Evolutionary conservation across 2,329 filamentous ascomycete species (phyloP), one percentile per base, ranked within the genome.

Genomic region (Tolypocladium amazonense): DNA sequence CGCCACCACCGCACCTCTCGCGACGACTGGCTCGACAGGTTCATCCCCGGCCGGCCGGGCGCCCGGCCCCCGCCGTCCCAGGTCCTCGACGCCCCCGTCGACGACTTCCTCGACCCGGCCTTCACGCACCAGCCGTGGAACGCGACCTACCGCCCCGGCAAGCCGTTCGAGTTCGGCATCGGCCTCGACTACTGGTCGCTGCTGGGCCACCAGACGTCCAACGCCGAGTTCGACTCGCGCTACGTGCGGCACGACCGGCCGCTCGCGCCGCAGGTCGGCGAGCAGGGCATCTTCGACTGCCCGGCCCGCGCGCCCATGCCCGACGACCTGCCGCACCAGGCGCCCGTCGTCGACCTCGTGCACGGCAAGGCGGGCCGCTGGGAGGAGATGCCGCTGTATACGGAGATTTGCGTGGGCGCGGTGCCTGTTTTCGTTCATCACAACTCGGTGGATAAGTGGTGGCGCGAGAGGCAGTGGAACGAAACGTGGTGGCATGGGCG

Each of bases 381-480:
- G 69, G 64, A 65, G 20, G 57, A 61, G 55, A 57, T 70, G 47
- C 64, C 67, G 20, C 61, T 71, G 11, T 70, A 68, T 61, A 67
- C 64, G 25, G 68, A 71, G 45, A 61, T 70, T 1, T 71, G 68
- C 58, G 59, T 66, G 15, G 68, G 66, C 38, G 61, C 64, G 7
- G 65, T 69, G 12, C 69, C 69, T 23, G 67, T 66, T 58, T 67
- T 70, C 59, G 65, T 70, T 3, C 68, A 70, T 27, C 69, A 71
- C 61, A 69, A 68, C 62, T 65, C 63, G 38, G 53, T 63, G 30
- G 60, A 66, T 54, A 67, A 68, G 59, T 33, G 25, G 5, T 57
- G 62, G 43, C 59, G 65, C n/a, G 62, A 66, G 39, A 52, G 20
- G 20, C 65, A 69, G 57, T 70, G 69, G 68, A 27, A 61, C 18